Evolutionary conservation across 2,329 filamentous ascomycete genomes (phyloP).

Genomic region (Trichoderma endophyticum): DNA sequence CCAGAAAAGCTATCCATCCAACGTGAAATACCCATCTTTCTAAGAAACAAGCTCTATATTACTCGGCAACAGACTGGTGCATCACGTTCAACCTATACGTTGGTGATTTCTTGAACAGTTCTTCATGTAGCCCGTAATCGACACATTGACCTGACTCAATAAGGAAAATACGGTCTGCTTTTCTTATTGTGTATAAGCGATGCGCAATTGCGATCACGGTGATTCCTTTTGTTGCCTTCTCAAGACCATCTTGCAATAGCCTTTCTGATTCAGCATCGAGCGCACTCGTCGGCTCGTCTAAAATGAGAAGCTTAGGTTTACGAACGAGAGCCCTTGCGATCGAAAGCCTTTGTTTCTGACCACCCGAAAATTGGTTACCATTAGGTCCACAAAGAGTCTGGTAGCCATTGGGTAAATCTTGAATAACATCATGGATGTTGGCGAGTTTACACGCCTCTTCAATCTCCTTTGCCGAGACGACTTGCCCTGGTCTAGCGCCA

Average conservation of each 20-base stretch:
- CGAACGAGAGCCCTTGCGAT: conserved; percentile 67
- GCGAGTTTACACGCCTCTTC: conserved; percentile 59
- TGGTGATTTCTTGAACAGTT: background rate
- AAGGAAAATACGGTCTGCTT: background rate
- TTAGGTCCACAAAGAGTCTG: conserved; percentile 58
- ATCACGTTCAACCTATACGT: background rate
- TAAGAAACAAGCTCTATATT: background rate
- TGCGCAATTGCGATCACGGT: background rate
- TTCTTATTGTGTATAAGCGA: background rate
- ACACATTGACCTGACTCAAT: background rate
- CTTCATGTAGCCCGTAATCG: background rate
- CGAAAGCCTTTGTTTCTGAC: conserved; percentile 66
- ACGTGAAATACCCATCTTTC: background rate
- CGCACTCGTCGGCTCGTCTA: conserved; percentile 69
- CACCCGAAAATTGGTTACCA: conserved; percentile 64
- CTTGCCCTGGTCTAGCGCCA: conserved; percentile 47
- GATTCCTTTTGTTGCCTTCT: conserved; percentile 30
- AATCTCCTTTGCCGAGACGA: conserved; percentile 53
- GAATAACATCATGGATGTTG: conserved; percentile 61
- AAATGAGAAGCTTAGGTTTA: conserved; percentile 60
- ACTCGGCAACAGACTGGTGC: background rate
- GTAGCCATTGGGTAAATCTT: conserved; percentile 53
- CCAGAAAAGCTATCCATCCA: background rate
- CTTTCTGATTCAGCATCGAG: conserved; percentile 61
- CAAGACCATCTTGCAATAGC: conserved; percentile 56